Base-by-base conservation (phyloP, 805 yeast genomes). In the Wickerhamiella cacticola region DNA sequence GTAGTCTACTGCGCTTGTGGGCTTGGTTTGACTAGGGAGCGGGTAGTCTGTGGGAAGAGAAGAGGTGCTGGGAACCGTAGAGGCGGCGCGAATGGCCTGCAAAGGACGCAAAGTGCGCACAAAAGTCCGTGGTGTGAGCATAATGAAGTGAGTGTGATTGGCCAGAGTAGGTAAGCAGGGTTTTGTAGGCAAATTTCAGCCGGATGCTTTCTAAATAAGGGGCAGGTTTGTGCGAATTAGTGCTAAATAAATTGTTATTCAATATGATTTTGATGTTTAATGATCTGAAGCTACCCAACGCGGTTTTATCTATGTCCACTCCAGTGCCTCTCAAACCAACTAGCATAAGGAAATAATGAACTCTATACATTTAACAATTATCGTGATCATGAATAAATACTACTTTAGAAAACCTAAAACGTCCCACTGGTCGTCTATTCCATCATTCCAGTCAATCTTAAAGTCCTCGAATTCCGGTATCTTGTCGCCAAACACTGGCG, bases 1-100 rank as follows among this genome's bases (percentile, higher is more conserved):
- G 58, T 84, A 84, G 66, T 84, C 95, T 52, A 82, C 65, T 10
- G 82, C 79, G 55, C 70, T 75, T 49, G 71, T 61, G 25, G 76
- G 70, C 51, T 75, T 78, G 56, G 76, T 71, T 62, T 82, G 76
- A 23, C 81, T 72, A 59, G 83, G 75, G 52, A 82, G 74, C 23
- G 89, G 87, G 56, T 74, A 73, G 64, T 82, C 78, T 3, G 83
- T 78, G 45, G 80, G 79, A 66, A 82, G 53, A 10, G 39, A n/a
- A 10, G 46, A 31, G 5, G 46, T 29, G 5, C 21, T 26, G 8
- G 38, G 39, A 12, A 21, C 39, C 4, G 46, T 43, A n/a, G 46
- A 43, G 23, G 46, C 46, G 18, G 46, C 46, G 31, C 46, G 38
- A 16, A 43, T 23, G 34, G 15, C 33, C 19, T 31, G 36, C 21